These are phyloP conservation scores for Penicillium cataractarum DNA, from an alignment of 495 filamentous ascomycete genomes.

Conservation along the genomic window DNA sequence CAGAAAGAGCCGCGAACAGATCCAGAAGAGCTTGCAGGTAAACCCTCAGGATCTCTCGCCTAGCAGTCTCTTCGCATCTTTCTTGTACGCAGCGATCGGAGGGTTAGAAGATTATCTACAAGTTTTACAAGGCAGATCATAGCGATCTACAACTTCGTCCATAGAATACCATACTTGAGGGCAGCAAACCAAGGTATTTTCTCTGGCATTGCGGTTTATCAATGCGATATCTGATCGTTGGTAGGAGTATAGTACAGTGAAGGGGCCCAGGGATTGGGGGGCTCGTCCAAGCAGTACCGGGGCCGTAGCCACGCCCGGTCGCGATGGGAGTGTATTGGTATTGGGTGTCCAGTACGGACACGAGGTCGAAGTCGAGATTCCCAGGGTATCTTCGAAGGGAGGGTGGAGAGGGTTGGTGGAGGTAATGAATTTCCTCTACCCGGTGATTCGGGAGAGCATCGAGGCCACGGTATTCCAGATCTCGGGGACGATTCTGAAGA, in stretches of 20 bases:
- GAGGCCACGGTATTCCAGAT: constrained; percentile 44
- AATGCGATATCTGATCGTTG: background rate
- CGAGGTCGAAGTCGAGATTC: background rate
- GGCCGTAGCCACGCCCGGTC: background rate
- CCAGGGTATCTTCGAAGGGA: constrained; percentile 21
- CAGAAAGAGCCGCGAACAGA: background rate
- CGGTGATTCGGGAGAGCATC: constrained; percentile 28
- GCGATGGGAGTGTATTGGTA: background rate
- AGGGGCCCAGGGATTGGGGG: background rate
- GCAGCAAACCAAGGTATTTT: background rate
- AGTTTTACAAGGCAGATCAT: background rate
- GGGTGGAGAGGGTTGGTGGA: background rate
- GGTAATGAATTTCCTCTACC: constrained; percentile 12
- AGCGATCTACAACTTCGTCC: background rate
- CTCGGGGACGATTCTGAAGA: constrained; percentile 69
- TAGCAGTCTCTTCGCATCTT: background rate
- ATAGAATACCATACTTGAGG: background rate
- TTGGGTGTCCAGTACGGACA: background rate
- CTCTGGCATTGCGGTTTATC: background rate
- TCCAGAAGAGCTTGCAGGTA: background rate
- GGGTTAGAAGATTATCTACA: background rate
- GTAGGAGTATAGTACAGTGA: background rate
- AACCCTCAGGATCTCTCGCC: background rate
- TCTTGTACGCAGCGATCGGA: constrained; percentile 7
- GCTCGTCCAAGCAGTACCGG: background rate